Conservation (phyloP, 306 rosid genomes). For the Inga leiocalycina region DNA sequence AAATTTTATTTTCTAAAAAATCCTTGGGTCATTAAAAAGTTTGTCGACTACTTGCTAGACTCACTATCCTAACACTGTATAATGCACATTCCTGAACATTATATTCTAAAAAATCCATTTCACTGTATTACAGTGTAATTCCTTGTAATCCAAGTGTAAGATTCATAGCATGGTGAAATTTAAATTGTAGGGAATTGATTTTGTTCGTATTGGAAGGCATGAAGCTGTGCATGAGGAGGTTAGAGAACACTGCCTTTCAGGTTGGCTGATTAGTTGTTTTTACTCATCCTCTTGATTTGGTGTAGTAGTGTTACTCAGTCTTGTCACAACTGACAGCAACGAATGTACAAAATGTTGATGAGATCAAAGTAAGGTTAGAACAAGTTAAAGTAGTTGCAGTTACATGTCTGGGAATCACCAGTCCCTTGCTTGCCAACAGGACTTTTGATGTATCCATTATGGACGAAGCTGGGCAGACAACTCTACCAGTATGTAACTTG, state of each 20-base stretch:
- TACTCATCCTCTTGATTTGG: constrained; percentile 20
- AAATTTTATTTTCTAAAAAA: neutral
- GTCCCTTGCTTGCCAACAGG: constrained; percentile 78
- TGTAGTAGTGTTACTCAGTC: constrained; percentile 28
- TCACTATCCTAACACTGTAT: neutral
- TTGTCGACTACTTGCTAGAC: neutral
- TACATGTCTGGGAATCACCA: constrained; percentile 83
- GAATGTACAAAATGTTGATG: constrained; percentile 61
- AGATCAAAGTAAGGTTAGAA: constrained; percentile 66
- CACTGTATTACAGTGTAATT: neutral
- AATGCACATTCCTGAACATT: constrained; percentile 2
- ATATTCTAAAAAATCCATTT: neutral
- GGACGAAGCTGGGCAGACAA: constrained; percentile 99
- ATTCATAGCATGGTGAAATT: constrained; percentile 31
- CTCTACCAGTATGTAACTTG: constrained; percentile 75
- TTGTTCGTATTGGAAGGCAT: constrained; percentile 84
- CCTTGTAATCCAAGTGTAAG: constrained; percentile 8
- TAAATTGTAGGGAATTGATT: constrained; percentile 72
- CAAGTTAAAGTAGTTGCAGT: constrained; percentile 94
- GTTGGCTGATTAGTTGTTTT: constrained; percentile 46
- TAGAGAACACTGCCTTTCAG: constrained; percentile 80
- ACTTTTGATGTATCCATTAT: constrained; percentile 94
- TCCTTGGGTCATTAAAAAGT: neutral
- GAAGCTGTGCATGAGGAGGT: constrained; percentile 82
- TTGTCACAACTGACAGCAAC: constrained; percentile 49